phyloP scores from a whole-genome alignment of 306 rosid genomes.

The Hippophae tibetana region DNA sequence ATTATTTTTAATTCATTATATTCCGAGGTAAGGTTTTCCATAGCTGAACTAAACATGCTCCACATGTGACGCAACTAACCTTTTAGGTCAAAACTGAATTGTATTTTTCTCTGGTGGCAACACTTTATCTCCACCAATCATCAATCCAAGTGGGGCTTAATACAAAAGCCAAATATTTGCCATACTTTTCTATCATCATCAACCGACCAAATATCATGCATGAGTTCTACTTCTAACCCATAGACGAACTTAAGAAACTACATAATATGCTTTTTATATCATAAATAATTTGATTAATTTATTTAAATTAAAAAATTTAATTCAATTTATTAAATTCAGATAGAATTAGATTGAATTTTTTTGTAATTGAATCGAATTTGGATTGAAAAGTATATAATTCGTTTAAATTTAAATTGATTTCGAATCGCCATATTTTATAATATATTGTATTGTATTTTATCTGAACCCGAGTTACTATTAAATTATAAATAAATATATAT shows the following conservation, averaged over 20 bases:
- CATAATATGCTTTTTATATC: too few relatives aligned
- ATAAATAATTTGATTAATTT: too few relatives aligned
- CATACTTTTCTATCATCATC: slow-evolving; percentile 2
- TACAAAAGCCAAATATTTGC: not conserved
- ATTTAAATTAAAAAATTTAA: too few relatives aligned
- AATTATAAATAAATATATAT: too few relatives aligned
- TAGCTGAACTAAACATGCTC: not conserved
- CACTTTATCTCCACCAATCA: slow-evolving; percentile 5
- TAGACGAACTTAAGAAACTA: slow-evolving; percentile 12
- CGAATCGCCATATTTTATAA: too few relatives aligned
- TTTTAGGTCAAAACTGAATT: slow-evolving; percentile 11
- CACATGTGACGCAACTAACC: not conserved
- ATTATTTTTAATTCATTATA: not conserved
- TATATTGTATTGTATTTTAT: too few relatives aligned
- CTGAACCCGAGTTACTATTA: too few relatives aligned
- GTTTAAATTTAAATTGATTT: too few relatives aligned
- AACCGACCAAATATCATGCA: slow-evolving; percentile 27
- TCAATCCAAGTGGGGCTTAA: not conserved
- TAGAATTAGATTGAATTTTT: too few relatives aligned
- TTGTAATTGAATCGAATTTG: too few relatives aligned
- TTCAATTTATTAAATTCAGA: too few relatives aligned
- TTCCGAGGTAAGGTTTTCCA: not conserved
- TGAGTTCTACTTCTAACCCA: slow-evolving; percentile 34
- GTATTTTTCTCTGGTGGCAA: not conserved
- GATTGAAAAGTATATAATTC: too few relatives aligned